Conservation (phyloP, 805 yeast species). For the Hanseniaspora clermontiae region DNA sequence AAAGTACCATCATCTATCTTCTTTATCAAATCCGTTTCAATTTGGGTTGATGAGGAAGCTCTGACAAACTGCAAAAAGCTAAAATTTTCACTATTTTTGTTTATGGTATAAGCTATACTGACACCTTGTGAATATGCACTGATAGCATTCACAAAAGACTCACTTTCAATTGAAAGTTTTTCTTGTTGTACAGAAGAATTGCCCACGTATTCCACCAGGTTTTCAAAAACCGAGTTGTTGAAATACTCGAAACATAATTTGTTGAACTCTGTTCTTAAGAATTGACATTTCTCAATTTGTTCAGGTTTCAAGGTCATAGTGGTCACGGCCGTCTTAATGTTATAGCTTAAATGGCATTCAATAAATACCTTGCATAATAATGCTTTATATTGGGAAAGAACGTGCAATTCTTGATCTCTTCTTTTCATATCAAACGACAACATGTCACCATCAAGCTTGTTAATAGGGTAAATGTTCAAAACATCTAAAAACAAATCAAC, state of each 20-base stretch:
- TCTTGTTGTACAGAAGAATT: background rate
- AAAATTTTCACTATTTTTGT: constrained; percentile 15
- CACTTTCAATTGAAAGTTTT: background rate
- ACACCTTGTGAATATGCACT: constrained; percentile 10
- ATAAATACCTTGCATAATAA: constrained; percentile 45
- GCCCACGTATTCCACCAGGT: background rate
- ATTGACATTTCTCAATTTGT: constrained; percentile 44
- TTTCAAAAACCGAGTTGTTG: background rate
- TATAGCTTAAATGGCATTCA: constrained; percentile 40
- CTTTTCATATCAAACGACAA: constrained; percentile 21
- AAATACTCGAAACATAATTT: background rate
- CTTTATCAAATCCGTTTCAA: constrained; percentile 13
- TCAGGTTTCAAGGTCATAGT: constrained; percentile 18
- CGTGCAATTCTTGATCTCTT: constrained; percentile 32
- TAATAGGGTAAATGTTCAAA: constrained; percentile 45
- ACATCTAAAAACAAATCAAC: constrained; percentile 62
- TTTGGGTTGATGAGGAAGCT: constrained; percentile 36
- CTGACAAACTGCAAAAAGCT: constrained; percentile 15
- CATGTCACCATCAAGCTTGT: constrained; percentile 28
- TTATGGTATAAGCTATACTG: constrained; percentile 21
- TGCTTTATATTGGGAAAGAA: constrained; percentile 55
- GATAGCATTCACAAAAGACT: background rate
- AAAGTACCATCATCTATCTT: constrained; percentile 31
- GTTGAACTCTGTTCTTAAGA: constrained; percentile 48
- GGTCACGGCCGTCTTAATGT: constrained; percentile 34